A percentile compares a stretch with the other conserved stretches of the same genome.
Conservation (phyloP, 495 filamentous ascomycete genomes). For the Lasiosphaeria ovina region DNA sequence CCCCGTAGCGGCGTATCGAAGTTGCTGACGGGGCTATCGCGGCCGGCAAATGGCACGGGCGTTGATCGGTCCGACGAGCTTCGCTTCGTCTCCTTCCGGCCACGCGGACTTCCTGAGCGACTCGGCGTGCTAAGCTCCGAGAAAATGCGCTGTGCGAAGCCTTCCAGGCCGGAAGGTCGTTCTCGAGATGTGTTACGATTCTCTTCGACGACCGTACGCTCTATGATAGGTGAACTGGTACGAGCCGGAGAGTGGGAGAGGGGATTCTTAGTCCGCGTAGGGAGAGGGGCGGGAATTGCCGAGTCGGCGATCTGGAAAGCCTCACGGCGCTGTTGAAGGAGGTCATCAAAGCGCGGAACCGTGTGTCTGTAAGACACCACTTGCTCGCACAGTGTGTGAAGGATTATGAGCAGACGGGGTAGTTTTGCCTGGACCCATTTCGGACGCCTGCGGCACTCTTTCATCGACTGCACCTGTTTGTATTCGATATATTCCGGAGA, state of each 20-base stretch:
- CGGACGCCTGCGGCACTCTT: slow-evolving; percentile 50
- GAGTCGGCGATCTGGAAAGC: slow-evolving; percentile 59
- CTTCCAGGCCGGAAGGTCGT: slow-evolving; percentile 49
- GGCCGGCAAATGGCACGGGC: slow-evolving; percentile 29
- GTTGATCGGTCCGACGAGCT: slow-evolving; percentile 31
- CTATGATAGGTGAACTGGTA: slow-evolving; percentile 27
- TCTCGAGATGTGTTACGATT: slow-evolving; percentile 41
- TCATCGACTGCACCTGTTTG: slow-evolving; percentile 43
- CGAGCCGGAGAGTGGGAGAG: slow-evolving; percentile 13
- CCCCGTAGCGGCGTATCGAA: slow-evolving; percentile 31
- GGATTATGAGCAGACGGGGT: slow-evolving; percentile 49
- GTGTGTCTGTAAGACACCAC: slow-evolving; percentile 64
- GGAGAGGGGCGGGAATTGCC: slow-evolving; percentile 23
- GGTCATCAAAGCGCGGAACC: slow-evolving; percentile 72
- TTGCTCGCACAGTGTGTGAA: slow-evolving; percentile 61
- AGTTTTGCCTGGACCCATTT: slow-evolving; percentile 44
- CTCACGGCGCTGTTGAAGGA: slow-evolving; percentile 69
- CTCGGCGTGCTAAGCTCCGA: slow-evolving; percentile 52
- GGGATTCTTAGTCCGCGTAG: slow-evolving; percentile 22
- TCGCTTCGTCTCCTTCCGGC: slow-evolving; percentile 39
- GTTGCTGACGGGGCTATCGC: slow-evolving; percentile 27
- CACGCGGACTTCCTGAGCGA: slow-evolving; percentile 48
- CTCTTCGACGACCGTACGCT: slow-evolving; percentile 33
- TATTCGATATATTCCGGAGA: slow-evolving; percentile 42
- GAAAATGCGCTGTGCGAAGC: slow-evolving; percentile 55